Evolutionary conservation across 192 early-diverging fungal genomes (phyloP).

Genomic region (Obelidium mucronatum): DNA sequence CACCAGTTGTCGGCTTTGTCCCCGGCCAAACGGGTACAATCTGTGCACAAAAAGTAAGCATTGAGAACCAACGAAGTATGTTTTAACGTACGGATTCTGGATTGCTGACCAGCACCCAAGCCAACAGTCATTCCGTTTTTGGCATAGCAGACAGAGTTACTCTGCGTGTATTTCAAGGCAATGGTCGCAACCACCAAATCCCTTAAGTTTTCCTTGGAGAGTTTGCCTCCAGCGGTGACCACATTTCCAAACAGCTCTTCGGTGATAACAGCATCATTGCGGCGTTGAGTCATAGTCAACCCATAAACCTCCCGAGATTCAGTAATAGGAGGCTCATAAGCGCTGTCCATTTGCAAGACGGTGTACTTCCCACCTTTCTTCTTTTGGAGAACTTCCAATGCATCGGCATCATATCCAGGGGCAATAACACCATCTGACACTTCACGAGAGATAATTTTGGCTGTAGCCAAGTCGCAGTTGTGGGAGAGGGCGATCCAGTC

Average conservation of each 20-base stretch:
- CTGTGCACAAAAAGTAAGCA: background rate
- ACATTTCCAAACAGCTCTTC: slow-evolving; percentile 83
- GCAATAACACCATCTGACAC: slow-evolving; percentile 99
- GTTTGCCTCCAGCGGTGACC: slow-evolving; percentile 76
- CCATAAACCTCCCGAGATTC: slow-evolving; percentile 98
- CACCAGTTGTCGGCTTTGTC: slow-evolving; percentile 99
- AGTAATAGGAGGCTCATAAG: slow-evolving; percentile 81
- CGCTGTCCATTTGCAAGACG: slow-evolving; percentile 91
- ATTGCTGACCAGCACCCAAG: slow-evolving; percentile 98
- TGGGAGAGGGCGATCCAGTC: slow-evolving; percentile 97
- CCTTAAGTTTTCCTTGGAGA: slow-evolving; percentile 72
- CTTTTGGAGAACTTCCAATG: slow-evolving; percentile 87
- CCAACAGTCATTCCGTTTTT: slow-evolving; percentile 97
- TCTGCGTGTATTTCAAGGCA: slow-evolving; percentile 99
- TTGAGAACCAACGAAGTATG: background rate
- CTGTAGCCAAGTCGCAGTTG: slow-evolving; percentile 88
- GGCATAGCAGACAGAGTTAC: slow-evolving; percentile 98
- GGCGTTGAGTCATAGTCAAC: slow-evolving; percentile 87
- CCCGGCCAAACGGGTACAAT: slow-evolving; percentile 91
- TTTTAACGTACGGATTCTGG: slow-evolving; percentile 84
- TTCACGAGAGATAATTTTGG: slow-evolving; percentile 94
- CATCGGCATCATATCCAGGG: slow-evolving; percentile 84
- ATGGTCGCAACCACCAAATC: slow-evolving; percentile 97
- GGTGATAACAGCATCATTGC: slow-evolving; percentile 86
- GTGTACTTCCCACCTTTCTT: slow-evolving; percentile 99